Evolutionary conservation across 176 grass and related monocot species (phyloP).

Genomic region (Neostapfia colusana): DNA sequence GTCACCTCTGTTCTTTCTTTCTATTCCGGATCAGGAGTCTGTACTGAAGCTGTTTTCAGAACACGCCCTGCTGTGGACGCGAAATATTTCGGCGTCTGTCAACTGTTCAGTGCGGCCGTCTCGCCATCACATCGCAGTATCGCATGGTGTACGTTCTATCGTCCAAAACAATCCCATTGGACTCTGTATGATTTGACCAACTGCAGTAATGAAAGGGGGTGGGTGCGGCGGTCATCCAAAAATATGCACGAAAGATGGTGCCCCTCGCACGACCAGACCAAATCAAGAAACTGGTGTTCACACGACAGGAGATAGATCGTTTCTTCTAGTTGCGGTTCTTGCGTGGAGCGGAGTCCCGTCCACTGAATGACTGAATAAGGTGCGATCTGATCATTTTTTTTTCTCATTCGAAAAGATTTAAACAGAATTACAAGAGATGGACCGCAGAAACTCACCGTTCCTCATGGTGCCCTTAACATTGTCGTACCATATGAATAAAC

Average conservation of each 20-base stretch:
- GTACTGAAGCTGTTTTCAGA: neutral
- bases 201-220: neutral
- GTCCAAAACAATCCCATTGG: neutral
- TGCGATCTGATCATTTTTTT: neutral
- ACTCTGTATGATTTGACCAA: neutral
- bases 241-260: neutral
- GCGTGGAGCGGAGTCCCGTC: too few relatives aligned
- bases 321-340: neutral
- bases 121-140: neutral
- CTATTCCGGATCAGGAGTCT: neutral
- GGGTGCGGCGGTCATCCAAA: neutral
- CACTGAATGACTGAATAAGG: neutral
- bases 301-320: neutral
- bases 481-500: conserved; percentile 35
- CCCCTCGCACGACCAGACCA: neutral
- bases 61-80: too few relatives aligned
- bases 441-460: neutral
- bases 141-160: neutral
- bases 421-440: neutral
- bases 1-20: neutral
- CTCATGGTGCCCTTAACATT: conserved; percentile 41
- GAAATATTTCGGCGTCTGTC: neutral
- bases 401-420: neutral
- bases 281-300: neutral
- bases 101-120: neutral